Evolutionary conservation across 345 rosid species (phyloP), one percentile per base, ranked within the genome.

Genomic region (Atalantia buxifolia): DNA sequence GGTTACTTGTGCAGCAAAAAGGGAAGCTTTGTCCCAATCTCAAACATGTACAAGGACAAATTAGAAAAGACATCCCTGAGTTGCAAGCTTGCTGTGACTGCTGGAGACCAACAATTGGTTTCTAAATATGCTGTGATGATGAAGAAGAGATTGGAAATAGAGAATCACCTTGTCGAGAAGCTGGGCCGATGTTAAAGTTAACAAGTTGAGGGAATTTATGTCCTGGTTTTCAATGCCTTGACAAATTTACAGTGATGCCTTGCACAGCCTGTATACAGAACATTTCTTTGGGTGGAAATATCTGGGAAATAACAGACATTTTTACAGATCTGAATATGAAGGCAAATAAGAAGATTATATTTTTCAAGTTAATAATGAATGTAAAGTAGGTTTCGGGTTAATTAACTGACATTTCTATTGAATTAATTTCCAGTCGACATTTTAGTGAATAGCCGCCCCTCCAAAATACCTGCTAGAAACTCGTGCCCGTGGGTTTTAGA

Each of bases 1-100:
- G 97, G 98, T 62, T 96, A 96, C 97, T 62, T 92, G 72, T 96
- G 99, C 90, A 84, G 77, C 83, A 85, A 81, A 65, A 86, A 87
- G 55, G 94, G 95, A 69, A 85, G 85, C 62, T 94, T 96, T 42
- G 85, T 91, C 65, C 88, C 92, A 5, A 89, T 92, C 25, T 87
- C 99, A 16, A 3, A 71, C 55, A 79, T 94, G 85, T 96, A 91
- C 84, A 75, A 83, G 79, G 87, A 87, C 85, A 94, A 84, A 80
- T 66, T 87, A 78, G 94, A 92, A 82, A 89, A 80, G 69, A 86
- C 97, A 12, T 85, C 98, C 36, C 85, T 92, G 33, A 86, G 80
- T 73, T 88, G 94, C 86, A 92, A 88, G 84, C 97, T 91, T 65
- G 78, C 90, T 3, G 89, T 83, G 14, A 81, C 82, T 79, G 88